Conservation (phyloP, 2,329 filamentous ascomycete species). For the Colletotrichum kahawae region DNA sequence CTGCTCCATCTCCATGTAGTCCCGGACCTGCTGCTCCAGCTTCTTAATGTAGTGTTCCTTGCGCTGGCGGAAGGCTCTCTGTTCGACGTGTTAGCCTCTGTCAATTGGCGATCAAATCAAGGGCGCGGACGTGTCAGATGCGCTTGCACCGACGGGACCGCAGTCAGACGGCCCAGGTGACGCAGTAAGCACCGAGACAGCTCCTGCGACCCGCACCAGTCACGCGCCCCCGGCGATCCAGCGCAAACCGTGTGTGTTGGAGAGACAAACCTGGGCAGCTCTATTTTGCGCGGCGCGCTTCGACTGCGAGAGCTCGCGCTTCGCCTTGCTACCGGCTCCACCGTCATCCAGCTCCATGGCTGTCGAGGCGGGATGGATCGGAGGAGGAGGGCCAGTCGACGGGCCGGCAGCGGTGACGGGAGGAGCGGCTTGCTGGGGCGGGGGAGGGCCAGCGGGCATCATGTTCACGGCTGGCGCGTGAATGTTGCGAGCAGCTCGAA, state of each 20-base stretch:
- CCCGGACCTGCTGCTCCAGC: constrained; percentile 90
- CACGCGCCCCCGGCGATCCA: not conserved
- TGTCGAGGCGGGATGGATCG: constrained; percentile 30
- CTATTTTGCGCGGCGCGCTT: constrained; percentile 97
- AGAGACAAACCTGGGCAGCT: constrained; percentile 80
- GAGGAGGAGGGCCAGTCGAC: constrained; percentile 33
- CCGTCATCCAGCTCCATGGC: constrained; percentile 36
- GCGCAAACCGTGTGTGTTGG: not conserved
- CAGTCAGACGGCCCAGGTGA: constrained; percentile 6
- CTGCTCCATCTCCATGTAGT: constrained; percentile 76
- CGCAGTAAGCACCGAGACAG: not conserved
- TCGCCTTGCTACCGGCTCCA: constrained; percentile 70
- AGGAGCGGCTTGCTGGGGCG: constrained; percentile 15
- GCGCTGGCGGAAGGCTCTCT: constrained; percentile 96
- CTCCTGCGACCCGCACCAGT: not conserved
- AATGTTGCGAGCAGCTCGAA: constrained; percentile 37
- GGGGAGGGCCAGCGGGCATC: constrained; percentile 32
- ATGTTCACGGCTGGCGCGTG: constrained; percentile 33
- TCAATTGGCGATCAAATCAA: not conserved
- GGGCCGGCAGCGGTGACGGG: constrained; percentile 3
- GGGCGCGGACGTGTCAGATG: not conserved
- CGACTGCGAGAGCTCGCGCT: constrained; percentile 90
- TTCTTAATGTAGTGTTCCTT: constrained; percentile 99
- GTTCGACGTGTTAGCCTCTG: constrained; percentile 27
- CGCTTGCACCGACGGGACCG: not conserved